Evolutionary conservation across 495 filamentous ascomycete species (phyloP).

Genomic region (Zalerion maritima): DNA sequence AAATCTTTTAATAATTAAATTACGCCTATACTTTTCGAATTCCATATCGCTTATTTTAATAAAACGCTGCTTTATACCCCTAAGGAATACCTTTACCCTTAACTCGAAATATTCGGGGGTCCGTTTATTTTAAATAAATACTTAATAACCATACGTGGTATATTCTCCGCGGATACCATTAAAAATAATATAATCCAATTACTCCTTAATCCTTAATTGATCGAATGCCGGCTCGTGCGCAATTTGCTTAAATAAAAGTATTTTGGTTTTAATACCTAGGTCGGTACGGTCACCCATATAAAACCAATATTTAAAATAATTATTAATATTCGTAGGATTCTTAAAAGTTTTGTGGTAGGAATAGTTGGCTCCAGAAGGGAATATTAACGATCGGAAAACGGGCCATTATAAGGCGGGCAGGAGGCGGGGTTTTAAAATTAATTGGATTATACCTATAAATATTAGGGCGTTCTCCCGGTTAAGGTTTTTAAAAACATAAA

Average conservation of each 20-base stretch:
- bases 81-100: constrained; percentile 74
- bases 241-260: constrained; percentile 77
- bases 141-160: constrained; percentile 68
- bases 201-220: constrained; percentile 88
- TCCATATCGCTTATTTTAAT: constrained; percentile 67
- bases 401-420: constrained; percentile 71
- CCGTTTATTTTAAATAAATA: constrained; percentile 91
- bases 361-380: constrained; percentile 69
- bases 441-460: constrained; percentile 70
- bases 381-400: constrained; percentile 57
- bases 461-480: constrained; percentile 89
- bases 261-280: constrained; percentile 54
- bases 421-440: constrained; percentile 56
- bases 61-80: constrained; percentile 45
- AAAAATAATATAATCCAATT: constrained; percentile 93
- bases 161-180: constrained; percentile 53
- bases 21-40: constrained; percentile 83
- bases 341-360: constrained; percentile 65
- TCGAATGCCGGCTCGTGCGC: constrained; percentile 89
- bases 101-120: constrained; percentile 69
- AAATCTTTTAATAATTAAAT: constrained; percentile 71
- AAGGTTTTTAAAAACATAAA: constrained; percentile 81
- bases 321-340: constrained; percentile 88
- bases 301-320: constrained; percentile 86
- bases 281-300: constrained; percentile 63